phyloP scores from a whole-genome alignment of 495 filamentous ascomycete species.

The Penicillium diatomitis region DNA sequence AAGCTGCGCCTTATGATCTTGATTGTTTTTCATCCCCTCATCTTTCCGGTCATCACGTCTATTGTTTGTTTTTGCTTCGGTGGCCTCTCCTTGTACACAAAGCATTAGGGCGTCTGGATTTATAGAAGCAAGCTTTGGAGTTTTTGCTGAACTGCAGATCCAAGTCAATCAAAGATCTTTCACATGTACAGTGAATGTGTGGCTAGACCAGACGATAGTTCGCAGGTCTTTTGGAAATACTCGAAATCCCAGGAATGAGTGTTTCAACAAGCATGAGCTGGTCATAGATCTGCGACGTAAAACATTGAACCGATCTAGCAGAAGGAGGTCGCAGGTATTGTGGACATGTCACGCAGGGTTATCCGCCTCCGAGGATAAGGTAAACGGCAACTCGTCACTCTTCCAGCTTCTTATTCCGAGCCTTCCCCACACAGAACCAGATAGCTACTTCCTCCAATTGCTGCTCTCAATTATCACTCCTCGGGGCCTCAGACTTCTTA shows the following conservation, averaged over 20 bases:
- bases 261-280: too few relatives aligned
- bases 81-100: slow-evolving; percentile 24
- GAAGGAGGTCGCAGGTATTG: too few relatives aligned
- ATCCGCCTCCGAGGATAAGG: too few relatives aligned
- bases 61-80: background rate
- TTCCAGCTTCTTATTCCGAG: too few relatives aligned
- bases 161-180: slow-evolving; percentile 21
- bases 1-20: slow-evolving; percentile 7
- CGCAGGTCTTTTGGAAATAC: background rate
- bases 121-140: slow-evolving; percentile 18
- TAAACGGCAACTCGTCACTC: too few relatives aligned
- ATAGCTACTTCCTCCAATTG: too few relatives aligned
- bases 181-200: slow-evolving; percentile 28
- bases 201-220: slow-evolving; percentile 5
- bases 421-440: too few relatives aligned
- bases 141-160: slow-evolving; percentile 19
- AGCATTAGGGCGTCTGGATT: slow-evolving; percentile 37
- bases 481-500: too few relatives aligned
- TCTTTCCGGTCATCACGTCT: slow-evolving; percentile 12
- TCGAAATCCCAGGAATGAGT: background rate
- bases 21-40: slow-evolving; percentile 2
- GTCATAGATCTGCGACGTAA: too few relatives aligned
- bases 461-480: too few relatives aligned
- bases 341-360: too few relatives aligned
- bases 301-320: too few relatives aligned